Evolutionary conservation across 169 alveolate species (phyloP).

Genomic region (Plasmodium inui): DNA sequence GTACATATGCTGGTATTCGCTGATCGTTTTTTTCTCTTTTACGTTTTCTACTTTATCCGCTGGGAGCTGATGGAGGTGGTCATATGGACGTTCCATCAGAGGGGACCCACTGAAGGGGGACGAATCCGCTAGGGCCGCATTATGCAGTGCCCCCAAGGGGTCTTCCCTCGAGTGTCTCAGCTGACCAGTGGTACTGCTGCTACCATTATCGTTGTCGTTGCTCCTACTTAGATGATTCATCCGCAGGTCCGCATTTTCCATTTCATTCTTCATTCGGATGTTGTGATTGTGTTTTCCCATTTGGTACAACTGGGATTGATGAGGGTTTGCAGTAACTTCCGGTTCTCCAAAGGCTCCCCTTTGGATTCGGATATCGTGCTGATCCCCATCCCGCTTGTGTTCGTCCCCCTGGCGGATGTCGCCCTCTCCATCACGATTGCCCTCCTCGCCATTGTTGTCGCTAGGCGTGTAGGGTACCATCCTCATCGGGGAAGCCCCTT

Average conservation of each 20-base stretch:
- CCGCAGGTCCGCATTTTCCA: neutral
- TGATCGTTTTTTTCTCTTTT: neutral
- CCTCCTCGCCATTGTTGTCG: neutral
- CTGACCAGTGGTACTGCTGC: neutral
- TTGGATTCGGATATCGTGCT: neutral
- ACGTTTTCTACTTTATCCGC: neutral
- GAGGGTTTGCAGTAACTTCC: neutral
- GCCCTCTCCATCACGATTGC: neutral
- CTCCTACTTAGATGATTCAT: neutral
- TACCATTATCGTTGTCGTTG: neutral
- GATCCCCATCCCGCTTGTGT: neutral
- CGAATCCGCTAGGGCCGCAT: neutral
- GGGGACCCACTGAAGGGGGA: constrained; percentile 14
- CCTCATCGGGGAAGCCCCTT: neutral
- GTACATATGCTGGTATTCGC: neutral
- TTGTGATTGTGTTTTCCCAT: neutral
- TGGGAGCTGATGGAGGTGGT: neutral
- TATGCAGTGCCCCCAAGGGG: neutral
- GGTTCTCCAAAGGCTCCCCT: neutral
- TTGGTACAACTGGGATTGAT: neutral
- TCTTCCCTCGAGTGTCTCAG: neutral
- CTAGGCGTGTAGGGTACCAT: neutral
- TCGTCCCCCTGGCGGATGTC: neutral
- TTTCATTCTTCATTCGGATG: neutral
- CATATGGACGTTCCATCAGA: neutral